These are phyloP conservation scores for Anaeromyces robustus DNA, from an alignment of 192 early-diverging fungal species.

Conservation along the genomic window DNA sequence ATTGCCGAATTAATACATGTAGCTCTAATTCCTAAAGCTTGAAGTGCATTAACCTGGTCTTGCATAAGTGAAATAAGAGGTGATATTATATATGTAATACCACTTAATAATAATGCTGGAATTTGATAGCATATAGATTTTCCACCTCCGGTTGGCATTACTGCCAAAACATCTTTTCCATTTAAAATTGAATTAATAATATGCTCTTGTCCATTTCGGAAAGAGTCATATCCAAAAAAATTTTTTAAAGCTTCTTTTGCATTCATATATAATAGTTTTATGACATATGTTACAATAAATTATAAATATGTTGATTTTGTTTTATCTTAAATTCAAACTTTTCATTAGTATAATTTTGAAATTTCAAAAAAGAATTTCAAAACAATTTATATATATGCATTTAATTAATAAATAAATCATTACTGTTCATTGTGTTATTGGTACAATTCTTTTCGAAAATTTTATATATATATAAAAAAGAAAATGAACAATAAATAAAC, in stretches of 20 bases:
- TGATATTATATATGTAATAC: slow-evolving; percentile 29
- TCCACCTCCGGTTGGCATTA: slow-evolving; percentile 31
- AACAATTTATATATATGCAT: too few relatives aligned
- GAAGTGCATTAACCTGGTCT: slow-evolving; percentile 29
- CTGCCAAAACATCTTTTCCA: slow-evolving; percentile 22
- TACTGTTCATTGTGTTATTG: too few relatives aligned
- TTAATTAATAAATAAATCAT: too few relatives aligned
- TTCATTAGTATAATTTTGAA: too few relatives aligned
- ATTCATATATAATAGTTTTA: background rate
- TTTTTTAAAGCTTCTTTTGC: background rate
- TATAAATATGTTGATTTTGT: too few relatives aligned
- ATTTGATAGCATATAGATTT: slow-evolving; percentile 37
- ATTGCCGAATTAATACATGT: slow-evolving; percentile 16
- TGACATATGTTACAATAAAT: too few relatives aligned
- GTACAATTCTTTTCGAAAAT: too few relatives aligned
- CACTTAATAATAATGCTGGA: slow-evolving; percentile 17
- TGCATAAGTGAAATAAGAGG: slow-evolving; percentile 33
- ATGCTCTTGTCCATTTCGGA: slow-evolving; percentile 26
- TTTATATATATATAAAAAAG: too few relatives aligned
- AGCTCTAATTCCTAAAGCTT: slow-evolving; percentile 6
- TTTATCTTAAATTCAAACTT: too few relatives aligned
- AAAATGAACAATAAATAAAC: too few relatives aligned
- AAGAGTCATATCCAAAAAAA: background rate
- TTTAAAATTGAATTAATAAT: slow-evolving; percentile 35
- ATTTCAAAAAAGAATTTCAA: too few relatives aligned